Percentiles rank a stretch among this genome's conserved stretches.
These are phyloP conservation scores for Daldinia eschscholtzii DNA, from an alignment of 2,329 filamentous ascomycete genomes.

Conservation along the genomic window DNA sequence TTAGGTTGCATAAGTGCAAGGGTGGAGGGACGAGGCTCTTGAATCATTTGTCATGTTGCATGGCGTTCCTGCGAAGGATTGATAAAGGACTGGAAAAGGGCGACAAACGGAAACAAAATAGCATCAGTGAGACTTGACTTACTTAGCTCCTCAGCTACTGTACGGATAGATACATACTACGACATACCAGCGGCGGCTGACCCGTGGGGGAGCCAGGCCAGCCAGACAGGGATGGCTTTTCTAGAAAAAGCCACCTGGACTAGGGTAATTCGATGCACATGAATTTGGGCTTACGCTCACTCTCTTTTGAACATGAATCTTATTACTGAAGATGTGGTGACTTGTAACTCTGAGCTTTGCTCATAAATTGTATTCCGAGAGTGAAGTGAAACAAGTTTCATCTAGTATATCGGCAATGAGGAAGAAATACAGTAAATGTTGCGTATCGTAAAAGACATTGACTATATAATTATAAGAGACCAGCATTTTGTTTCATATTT, in stretches of 20 bases:
- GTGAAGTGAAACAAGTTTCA: neutral
- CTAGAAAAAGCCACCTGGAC: conserved; percentile 15
- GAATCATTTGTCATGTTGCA: conserved; percentile 12
- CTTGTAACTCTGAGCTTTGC: neutral
- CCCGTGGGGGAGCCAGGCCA: conserved; percentile 24
- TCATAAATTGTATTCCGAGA: neutral
- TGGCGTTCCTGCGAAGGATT: conserved; percentile 9
- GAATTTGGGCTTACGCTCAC: conserved; percentile 1
- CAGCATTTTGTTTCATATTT: neutral
- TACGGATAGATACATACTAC: conserved; percentile 9
- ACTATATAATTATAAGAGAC: neutral
- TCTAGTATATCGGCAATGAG: neutral
- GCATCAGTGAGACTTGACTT: conserved; percentile 12
- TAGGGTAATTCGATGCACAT: neutral
- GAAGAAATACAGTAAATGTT: neutral
- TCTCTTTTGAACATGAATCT: neutral
- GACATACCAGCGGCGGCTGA: conserved; percentile 8
- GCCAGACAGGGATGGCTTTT: conserved; percentile 17
- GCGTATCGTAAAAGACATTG: neutral
- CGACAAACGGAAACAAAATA: conserved; percentile 7
- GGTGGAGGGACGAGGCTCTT: conserved; percentile 16
- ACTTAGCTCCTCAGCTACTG: conserved; percentile 11
- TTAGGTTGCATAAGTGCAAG: conserved; percentile 32
- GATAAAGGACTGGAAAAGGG: conserved; percentile 6
- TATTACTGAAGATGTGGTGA: neutral